Percentiles rank a stretch among this genome's conserved stretches.
phyloP scores from a whole-genome alignment of 225 moss, liverwort and hornwort species.

The Neckera pumila region DNA sequence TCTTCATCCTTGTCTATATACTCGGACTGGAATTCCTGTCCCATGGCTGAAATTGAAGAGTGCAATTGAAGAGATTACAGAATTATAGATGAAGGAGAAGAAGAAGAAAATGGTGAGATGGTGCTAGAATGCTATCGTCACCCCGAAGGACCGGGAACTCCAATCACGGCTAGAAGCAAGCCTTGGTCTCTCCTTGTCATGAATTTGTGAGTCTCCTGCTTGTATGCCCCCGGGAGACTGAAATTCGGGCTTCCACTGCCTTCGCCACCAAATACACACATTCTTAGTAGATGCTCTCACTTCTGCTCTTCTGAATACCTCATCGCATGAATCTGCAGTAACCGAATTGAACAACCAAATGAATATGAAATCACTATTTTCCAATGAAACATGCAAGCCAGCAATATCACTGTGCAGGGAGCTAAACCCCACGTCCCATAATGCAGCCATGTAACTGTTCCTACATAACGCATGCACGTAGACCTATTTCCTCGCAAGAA shows the following conservation, averaged over 20 bases:
- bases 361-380: neutral
- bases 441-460: neutral
- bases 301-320: neutral
- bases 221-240: neutral
- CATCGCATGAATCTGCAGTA: neutral
- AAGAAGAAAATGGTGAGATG: neutral
- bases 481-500: neutral
- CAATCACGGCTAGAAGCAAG: neutral
- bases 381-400: neutral
- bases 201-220: neutral
- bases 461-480: neutral
- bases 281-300: neutral
- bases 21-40: constrained; percentile 2
- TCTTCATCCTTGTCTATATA: neutral
- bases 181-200: neutral
- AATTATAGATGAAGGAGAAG: neutral
- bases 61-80: neutral
- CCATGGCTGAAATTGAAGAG: constrained; percentile 1
- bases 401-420: no score
- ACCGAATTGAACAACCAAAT: neutral
- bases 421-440: neutral
- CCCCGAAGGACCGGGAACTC: neutral
- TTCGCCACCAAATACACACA: neutral
- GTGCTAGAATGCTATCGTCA: neutral
- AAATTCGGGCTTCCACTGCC: neutral